Evolutionary conservation across 2,329 filamentous ascomycete species (phyloP).

Genomic region (Aspergillus felis): DNA sequence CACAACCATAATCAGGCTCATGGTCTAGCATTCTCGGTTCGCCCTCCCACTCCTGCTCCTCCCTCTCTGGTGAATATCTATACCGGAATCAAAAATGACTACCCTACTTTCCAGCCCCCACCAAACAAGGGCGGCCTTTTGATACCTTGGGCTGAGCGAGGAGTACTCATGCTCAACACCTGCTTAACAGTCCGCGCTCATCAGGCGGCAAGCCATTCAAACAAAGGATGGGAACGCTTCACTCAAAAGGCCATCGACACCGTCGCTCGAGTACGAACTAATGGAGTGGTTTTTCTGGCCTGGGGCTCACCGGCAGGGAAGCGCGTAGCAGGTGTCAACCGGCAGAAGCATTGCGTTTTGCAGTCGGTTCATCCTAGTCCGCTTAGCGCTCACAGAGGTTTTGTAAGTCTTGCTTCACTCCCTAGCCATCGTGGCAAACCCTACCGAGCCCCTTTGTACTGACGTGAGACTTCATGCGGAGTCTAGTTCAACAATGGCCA

Average conservation of each 20-base stretch:
- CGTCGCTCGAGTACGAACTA: conserved; percentile 69
- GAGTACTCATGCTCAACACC: conserved; percentile 90
- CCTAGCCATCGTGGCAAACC: not conserved
- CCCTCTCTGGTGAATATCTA: conserved; percentile 95
- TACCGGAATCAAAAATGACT: conserved; percentile 80
- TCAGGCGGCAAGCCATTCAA: conserved; percentile 79
- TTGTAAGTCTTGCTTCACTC: conserved; percentile 48
- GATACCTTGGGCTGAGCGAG: conserved; percentile 89
- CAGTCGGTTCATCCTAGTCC: conserved; percentile 89
- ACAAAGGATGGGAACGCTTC: conserved; percentile 87
- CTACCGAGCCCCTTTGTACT: not conserved
- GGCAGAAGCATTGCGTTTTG: conserved; percentile 72
- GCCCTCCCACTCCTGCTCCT: conserved; percentile 79
- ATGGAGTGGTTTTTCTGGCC: conserved; percentile 89
- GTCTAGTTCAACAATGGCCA: conserved; percentile 42
- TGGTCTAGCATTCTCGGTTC: conserved; percentile 92
- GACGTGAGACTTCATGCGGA: not conserved
- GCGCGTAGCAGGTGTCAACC: conserved; percentile 70
- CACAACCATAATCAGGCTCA: conserved; percentile 95
- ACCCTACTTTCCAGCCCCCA: conserved; percentile 71
- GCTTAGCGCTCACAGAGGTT: conserved; percentile 77
- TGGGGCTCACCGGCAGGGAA: conserved; percentile 86
- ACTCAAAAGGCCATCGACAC: conserved; percentile 89
- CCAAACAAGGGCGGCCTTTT: conserved; percentile 76
- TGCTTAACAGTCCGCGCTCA: conserved; percentile 90